Evolutionary conservation across 192 early-diverging fungal species (phyloP).

Genomic region (Coemansia sp.): DNA sequence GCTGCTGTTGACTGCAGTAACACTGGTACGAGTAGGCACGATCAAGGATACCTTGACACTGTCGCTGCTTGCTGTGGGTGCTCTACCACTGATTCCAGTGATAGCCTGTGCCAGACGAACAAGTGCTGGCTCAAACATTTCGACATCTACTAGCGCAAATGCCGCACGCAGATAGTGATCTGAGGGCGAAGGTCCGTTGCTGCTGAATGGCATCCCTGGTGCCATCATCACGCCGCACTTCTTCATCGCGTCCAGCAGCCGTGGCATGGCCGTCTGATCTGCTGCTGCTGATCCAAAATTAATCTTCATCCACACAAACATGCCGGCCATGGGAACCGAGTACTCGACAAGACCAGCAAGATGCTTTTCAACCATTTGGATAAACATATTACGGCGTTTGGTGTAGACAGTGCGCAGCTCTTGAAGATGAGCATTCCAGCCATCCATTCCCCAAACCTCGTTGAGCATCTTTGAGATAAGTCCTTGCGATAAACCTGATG

Average conservation of each 20-base stretch:
- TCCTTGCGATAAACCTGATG: slow-evolving; percentile 82
- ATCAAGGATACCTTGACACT: neutral
- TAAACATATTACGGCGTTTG: slow-evolving; percentile 66
- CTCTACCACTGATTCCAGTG: slow-evolving; percentile 4
- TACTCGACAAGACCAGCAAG: slow-evolving; percentile 61
- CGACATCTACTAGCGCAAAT: slow-evolving; percentile 40
- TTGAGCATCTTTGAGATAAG: slow-evolving; percentile 69
- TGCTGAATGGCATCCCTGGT: slow-evolving; percentile 39
- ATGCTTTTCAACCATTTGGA: slow-evolving; percentile 60
- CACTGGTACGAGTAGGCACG: neutral
- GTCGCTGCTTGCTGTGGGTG: neutral
- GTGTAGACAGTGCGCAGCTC: slow-evolving; percentile 70
- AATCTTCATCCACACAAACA: slow-evolving; percentile 87
- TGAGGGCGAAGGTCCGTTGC: slow-evolving; percentile 5
- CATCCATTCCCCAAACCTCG: slow-evolving; percentile 72
- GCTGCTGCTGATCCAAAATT: slow-evolving; percentile 31
- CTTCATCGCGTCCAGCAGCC: slow-evolving; percentile 41
- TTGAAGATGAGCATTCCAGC: slow-evolving; percentile 71
- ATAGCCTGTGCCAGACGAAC: slow-evolving; percentile 43
- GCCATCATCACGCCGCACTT: slow-evolving; percentile 54
- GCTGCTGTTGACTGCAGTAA: neutral
- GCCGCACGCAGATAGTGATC: slow-evolving; percentile 41
- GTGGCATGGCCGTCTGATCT: slow-evolving; percentile 28
- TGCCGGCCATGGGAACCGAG: slow-evolving; percentile 64
- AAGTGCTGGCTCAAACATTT: slow-evolving; percentile 51